These are phyloP conservation scores for Leccinum subrobustum DNA, from an alignment of 1,284 basidiomycete genomes.

Conservation along the genomic window DNA sequence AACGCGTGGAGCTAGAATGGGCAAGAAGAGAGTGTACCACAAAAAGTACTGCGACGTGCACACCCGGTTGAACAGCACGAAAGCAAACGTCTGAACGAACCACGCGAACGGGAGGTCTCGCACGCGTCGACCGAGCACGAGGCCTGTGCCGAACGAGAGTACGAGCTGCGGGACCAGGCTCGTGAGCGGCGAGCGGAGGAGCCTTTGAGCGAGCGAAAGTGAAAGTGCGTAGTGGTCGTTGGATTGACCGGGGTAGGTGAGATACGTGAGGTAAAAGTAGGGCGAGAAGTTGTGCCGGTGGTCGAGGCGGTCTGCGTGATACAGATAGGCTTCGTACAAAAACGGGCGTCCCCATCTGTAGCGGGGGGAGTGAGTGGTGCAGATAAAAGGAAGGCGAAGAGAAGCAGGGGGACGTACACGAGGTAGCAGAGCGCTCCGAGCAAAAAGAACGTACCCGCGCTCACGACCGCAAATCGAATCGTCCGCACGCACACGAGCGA, in stretches of 20 bases:
- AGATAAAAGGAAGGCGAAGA: neutral
- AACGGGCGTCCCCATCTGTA: constrained; percentile 92
- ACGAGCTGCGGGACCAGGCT: constrained; percentile 77
- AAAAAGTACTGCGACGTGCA: constrained; percentile 99
- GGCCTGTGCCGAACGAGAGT: constrained; percentile 64
- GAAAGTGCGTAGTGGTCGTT: constrained; percentile 23
- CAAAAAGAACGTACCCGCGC: constrained; percentile 66
- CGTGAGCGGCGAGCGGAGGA: constrained; percentile 62
- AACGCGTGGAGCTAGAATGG: constrained; percentile 74
- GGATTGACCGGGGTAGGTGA: constrained; percentile 55
- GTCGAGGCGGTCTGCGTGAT: constrained; percentile 89
- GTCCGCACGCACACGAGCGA: constrained; percentile 56
- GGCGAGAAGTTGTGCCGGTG: constrained; percentile 98
- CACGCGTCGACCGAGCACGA: constrained; percentile 55
- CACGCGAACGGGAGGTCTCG: constrained; percentile 75
- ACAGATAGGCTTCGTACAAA: constrained; percentile 89
- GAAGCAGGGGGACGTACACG: constrained; percentile 54
- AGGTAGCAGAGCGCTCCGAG: constrained; percentile 71
- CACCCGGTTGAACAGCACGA: constrained; percentile 97
- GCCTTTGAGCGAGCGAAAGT: constrained; percentile 43
- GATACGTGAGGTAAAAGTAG: constrained; percentile 94
- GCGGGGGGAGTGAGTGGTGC: constrained; percentile 1
- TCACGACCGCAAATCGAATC: constrained; percentile 67
- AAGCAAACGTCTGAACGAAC: constrained; percentile 89
- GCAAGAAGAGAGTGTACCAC: constrained; percentile 94